Percentiles rank a stretch among this genome's conserved stretches.
These are phyloP conservation scores for Termitomyces sp. DNA, from an alignment of 768 basidiomycete genomes.

Conservation along the genomic window DNA sequence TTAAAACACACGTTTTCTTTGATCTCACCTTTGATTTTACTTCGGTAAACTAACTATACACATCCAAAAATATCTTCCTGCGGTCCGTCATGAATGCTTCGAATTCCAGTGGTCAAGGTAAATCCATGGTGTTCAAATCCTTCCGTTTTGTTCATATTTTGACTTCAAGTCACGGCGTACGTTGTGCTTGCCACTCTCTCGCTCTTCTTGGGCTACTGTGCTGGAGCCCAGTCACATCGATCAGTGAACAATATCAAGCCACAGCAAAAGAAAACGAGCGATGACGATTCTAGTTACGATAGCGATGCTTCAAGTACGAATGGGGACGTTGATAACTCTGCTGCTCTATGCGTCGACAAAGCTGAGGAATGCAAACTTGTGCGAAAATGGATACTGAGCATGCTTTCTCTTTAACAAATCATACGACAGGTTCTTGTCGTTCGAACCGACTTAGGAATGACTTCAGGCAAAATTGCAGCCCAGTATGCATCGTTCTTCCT, in stretches of 20 bases:
- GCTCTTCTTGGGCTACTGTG: constrained; percentile 36
- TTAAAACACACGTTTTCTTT: not conserved
- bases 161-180: constrained; percentile 18
- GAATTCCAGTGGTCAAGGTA: constrained; percentile 9
- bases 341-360: constrained; percentile 20
- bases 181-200: constrained; percentile 26
- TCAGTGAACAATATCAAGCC: not conserved
- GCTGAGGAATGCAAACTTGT: constrained; percentile 59
- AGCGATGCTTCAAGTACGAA: constrained; percentile 18
- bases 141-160: not conserved
- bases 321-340: constrained; percentile 10
- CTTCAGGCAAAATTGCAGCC: constrained; percentile 69
- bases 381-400: not conserved
- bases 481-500: constrained; percentile 48
- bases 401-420: not conserved
- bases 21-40: not conserved
- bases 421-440: constrained; percentile 48
- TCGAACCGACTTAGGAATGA: constrained; percentile 62
- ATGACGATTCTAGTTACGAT: not conserved
- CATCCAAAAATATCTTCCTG: not conserved
- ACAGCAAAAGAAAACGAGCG: not conserved
- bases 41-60: not conserved
- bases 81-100: not conserved
- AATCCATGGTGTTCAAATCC: not conserved
- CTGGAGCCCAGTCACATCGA: constrained; percentile 22